Evolutionary conservation across 1,284 basidiomycete species (phyloP).

Genomic region (Ustilago hordei): DNA sequence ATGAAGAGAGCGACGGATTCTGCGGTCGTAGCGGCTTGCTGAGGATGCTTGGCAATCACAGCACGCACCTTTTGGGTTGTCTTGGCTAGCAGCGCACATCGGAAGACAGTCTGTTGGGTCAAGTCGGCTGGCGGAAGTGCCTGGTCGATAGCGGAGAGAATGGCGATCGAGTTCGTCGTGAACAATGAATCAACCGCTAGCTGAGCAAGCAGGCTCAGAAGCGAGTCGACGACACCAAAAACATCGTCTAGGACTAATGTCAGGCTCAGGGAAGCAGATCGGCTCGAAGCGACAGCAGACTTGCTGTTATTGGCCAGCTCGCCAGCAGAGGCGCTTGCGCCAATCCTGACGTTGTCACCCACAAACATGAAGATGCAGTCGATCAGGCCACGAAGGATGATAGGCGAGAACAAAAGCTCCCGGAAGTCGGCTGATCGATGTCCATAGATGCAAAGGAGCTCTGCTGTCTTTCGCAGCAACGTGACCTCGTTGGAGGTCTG

Average conservation of each 20-base stretch:
- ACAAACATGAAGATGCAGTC: constrained; percentile 51
- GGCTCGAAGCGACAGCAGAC: neutral
- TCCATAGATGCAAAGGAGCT: constrained; percentile 45
- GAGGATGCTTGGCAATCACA: constrained; percentile 14
- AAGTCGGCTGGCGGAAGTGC: constrained; percentile 50
- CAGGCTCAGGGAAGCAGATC: neutral
- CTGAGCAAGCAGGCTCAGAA: constrained; percentile 44
- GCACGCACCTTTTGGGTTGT: constrained; percentile 15
- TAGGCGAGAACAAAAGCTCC: constrained; percentile 61
- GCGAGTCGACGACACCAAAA: constrained; percentile 14
- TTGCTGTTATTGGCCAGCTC: neutral
- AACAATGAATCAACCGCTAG: constrained; percentile 46
- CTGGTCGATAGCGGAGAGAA: constrained; percentile 40
- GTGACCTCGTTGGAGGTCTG: constrained; percentile 31
- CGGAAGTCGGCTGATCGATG: constrained; percentile 23
- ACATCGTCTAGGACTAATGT: constrained; percentile 1
- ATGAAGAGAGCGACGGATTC: constrained; percentile 37
- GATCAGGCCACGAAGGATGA: constrained; percentile 54
- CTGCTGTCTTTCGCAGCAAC: constrained; percentile 45
- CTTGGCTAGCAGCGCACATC: constrained; percentile 26
- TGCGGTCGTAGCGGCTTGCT: constrained; percentile 10
- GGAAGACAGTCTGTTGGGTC: constrained; percentile 40
- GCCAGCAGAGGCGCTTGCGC: neutral
- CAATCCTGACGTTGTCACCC: neutral
- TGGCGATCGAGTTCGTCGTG: constrained; percentile 41